Percentiles rank a stretch among this genome's conserved stretches.
Conservation (phyloP, 2,329 filamentous ascomycete genomes). For the Diplodia intermedia region DNA sequence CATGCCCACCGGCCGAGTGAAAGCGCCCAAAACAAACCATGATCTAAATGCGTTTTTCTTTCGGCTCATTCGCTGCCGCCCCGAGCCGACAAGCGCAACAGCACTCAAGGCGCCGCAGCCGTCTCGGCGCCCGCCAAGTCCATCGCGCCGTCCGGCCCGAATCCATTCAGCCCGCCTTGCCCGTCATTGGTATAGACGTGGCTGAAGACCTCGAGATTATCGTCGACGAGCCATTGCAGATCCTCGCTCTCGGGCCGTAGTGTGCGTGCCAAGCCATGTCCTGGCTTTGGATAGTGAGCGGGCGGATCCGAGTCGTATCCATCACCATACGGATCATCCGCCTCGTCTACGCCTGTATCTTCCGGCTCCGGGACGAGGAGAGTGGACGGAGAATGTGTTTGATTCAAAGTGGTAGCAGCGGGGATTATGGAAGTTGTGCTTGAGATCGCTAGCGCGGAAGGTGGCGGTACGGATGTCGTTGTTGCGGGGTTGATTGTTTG, state of each 20-base stretch:
- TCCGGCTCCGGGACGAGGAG: neutral
- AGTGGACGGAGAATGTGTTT: neutral
- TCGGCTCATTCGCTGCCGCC: neutral
- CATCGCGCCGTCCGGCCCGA: constrained; percentile 31
- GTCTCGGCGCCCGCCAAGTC: constrained; percentile 19
- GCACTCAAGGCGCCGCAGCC: constrained; percentile 18
- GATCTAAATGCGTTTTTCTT: neutral
- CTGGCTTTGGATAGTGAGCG: constrained; percentile 67
- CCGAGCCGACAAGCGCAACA: neutral
- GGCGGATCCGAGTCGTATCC: constrained; percentile 61
- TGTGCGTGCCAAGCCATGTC: constrained; percentile 62
- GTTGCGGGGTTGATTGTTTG: constrained; percentile 33
- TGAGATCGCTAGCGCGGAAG: constrained; percentile 27
- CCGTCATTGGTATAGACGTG: constrained; percentile 45
- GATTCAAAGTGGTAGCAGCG: neutral
- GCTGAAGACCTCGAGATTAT: constrained; percentile 64
- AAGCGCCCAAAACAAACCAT: neutral
- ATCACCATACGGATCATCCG: constrained; percentile 42
- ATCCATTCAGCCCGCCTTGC: constrained; percentile 33
- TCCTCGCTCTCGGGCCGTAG: constrained; percentile 65
- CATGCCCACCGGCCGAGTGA: neutral
- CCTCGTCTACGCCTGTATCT: neutral
- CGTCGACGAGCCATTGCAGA: constrained; percentile 67
- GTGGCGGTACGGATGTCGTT: constrained; percentile 33
- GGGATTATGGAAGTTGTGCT: neutral